Conservation (phyloP, 2,329 filamentous ascomycete genomes). For the Monosporascus sp. region DNA sequence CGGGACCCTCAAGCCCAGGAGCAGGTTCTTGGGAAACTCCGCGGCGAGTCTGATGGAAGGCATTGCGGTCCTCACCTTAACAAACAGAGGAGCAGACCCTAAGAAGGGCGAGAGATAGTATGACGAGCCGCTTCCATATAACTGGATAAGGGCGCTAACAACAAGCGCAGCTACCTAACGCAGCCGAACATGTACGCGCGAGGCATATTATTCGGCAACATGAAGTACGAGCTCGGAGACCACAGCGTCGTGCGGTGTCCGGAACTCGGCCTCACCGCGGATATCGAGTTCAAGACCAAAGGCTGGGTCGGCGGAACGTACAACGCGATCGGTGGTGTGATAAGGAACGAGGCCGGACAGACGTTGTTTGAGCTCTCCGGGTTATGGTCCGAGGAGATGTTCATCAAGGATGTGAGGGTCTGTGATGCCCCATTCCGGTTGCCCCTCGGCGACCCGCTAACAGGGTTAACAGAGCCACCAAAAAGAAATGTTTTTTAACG, state of each 20-base stretch:
- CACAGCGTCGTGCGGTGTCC: constrained; percentile 91
- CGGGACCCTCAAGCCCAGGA: constrained; percentile 88
- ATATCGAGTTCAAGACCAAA: constrained; percentile 98
- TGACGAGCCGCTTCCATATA: constrained; percentile 28
- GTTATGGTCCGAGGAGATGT: constrained; percentile 93
- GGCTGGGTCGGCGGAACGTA: constrained; percentile 96
- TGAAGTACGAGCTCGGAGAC: constrained; percentile 98
- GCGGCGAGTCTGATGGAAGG: constrained; percentile 98
- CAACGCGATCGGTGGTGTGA: constrained; percentile 87
- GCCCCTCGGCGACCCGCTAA: constrained; percentile 7
- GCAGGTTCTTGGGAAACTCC: constrained; percentile 93
- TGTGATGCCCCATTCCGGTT: constrained; percentile 20
- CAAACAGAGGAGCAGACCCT: constrained; percentile 67
- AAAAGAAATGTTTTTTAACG: constrained; percentile 86
- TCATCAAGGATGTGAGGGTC: constrained; percentile 76
- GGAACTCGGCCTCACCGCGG: constrained; percentile 77
- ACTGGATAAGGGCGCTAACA: constrained; percentile 8
- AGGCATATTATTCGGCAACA: constrained; percentile 95
- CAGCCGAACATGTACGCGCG: constrained; percentile 99
- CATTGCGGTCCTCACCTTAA: constrained; percentile 75
- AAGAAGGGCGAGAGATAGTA: constrained; percentile 81
- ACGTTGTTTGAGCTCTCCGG: constrained; percentile 87
- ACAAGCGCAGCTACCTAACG: constrained; percentile 67
- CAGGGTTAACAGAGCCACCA: constrained; percentile 64
- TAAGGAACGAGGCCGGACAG: constrained; percentile 85